Base-by-base conservation (phyloP, 164 flowering plant species). In the Tetrastigma voinierianum region DNA sequence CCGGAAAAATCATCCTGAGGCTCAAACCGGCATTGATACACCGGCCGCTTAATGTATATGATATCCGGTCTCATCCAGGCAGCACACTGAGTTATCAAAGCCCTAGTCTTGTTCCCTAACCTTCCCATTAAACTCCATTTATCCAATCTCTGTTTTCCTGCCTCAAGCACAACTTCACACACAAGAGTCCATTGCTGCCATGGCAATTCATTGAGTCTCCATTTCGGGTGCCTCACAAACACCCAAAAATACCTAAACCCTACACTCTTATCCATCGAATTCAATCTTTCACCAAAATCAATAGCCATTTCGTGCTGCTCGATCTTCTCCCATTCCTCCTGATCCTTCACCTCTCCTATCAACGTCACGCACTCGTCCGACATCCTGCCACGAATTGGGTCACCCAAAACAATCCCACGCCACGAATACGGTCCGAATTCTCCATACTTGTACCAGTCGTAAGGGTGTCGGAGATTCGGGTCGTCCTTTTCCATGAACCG, bases 31-130 rank as follows among this genome's bases (percentile, higher is more conserved):
- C 97, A 91, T 64, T 95, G 97, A 72, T 74, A 91, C 23, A 95
- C 94, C 0, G 98, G 98, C 67, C 86, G 69, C 86, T 86, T 89
- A 19, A 90, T 96, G 46, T 94, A 94, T 23, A 94, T 77, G 7
- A 94, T 91, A 65, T 94, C 98, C 0, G 98, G 97, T 25, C 98
- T 77, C 89, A 91, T 82, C 98, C 97, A 94, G 0, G 96, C 98
- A 0, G 98, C 97, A 61, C 98, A 94, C 57, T 88, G 79, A 0
- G 95, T 88, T 14, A 95, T 84, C 82, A 79, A 25, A 0, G 73
- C 25, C 70, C 98, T 80, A 0, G 91, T 61, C 57, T 78, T 82
- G 63, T 86, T 95, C 64, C 97, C 98, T 11, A 95, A 76, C 68
- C 98, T 77, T 1, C 91, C 92, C 98, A 95, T 95, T 71, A 95